Conservation (phyloP, 192 early-diverging fungal genomes). For the Allomyces javanicus region DNA sequence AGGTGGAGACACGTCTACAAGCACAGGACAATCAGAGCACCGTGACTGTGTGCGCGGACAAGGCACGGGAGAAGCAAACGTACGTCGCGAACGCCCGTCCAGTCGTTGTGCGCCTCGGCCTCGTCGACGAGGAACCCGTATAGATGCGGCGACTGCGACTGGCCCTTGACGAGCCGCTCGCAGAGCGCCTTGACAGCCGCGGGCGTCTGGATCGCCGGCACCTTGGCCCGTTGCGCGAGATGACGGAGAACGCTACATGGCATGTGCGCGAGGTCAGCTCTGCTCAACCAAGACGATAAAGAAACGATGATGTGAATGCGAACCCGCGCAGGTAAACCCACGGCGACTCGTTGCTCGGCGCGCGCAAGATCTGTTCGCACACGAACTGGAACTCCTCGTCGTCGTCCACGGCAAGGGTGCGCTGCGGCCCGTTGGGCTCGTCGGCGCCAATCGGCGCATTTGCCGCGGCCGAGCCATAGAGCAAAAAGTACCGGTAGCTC, state of each 20-base stretch:
- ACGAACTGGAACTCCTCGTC: slow-evolving; percentile 15
- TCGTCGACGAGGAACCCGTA: slow-evolving; percentile 21
- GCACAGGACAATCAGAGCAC: background rate
- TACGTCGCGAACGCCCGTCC: background rate
- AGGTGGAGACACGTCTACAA: background rate
- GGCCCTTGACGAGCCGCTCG: slow-evolving; percentile 10
- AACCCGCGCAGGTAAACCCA: slow-evolving; percentile 83
- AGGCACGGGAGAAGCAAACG: background rate
- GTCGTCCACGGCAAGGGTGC: no score
- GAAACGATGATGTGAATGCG: slow-evolving; percentile 1
- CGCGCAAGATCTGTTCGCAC: slow-evolving; percentile 43
- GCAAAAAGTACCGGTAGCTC: slow-evolving; percentile 86
- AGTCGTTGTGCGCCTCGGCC: slow-evolving; percentile 12
- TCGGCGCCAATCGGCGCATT: slow-evolving; percentile 25
- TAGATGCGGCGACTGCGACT: slow-evolving; percentile 18
- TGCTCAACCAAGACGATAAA: background rate
- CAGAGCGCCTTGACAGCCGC: slow-evolving; percentile 19
- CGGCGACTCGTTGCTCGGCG: slow-evolving; percentile 81
- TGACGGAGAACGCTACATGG: background rate
- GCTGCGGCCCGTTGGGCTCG: no score
- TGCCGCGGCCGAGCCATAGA: slow-evolving; percentile 34
- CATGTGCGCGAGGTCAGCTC: background rate
- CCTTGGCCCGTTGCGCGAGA: slow-evolving; percentile 14
- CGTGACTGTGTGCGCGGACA: background rate
- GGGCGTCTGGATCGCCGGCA: slow-evolving; percentile 11